A percentile compares a stretch with the other conserved stretches of the same genome.
These are phyloP conservation scores for Blastomyces silverae DNA, from an alignment of 2,329 filamentous ascomycete genomes.

Conservation along the genomic window DNA sequence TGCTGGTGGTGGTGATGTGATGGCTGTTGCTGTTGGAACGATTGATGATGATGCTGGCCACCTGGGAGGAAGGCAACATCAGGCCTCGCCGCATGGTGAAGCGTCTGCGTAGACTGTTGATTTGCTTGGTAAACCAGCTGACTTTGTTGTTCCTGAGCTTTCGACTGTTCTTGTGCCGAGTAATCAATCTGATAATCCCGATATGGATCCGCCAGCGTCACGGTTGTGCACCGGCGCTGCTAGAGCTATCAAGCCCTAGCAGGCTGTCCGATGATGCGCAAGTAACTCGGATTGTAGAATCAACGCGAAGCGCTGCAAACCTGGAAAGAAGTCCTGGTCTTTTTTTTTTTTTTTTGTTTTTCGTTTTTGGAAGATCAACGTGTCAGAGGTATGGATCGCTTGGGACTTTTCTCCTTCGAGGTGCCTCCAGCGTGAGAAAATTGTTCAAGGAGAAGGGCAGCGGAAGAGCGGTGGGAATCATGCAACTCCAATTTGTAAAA, in stretches of 20 bases:
- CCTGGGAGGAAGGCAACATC: constrained; percentile 32
- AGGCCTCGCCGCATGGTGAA: constrained; percentile 32
- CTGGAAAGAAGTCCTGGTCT: not conserved
- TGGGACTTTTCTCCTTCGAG: not conserved
- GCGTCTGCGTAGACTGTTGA: constrained; percentile 33
- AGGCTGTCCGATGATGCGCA: constrained; percentile 36
- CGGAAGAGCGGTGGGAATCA: not conserved
- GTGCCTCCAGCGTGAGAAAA: not conserved
- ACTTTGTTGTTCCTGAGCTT: constrained; percentile 58
- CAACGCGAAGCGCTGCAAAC: constrained; percentile 8
- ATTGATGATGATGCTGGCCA: constrained; percentile 28
- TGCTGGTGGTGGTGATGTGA: constrained; percentile 28
- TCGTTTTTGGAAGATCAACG: not conserved
- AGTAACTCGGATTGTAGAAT: constrained; percentile 14
- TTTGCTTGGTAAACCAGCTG: constrained; percentile 56
- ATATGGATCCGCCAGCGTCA: constrained; percentile 68
- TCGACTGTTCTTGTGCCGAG: constrained; percentile 60
- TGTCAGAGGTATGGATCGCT: not conserved
- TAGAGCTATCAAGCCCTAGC: constrained; percentile 67
- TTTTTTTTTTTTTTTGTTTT: not conserved
- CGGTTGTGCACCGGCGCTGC: constrained; percentile 65
- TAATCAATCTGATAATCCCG: constrained; percentile 72
- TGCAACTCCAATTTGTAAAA: constrained; percentile 5
- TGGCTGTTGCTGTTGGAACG: constrained; percentile 33
- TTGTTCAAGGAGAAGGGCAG: not conserved